Percentiles rank a stretch among this genome's conserved stretches.
These are phyloP conservation scores for Rhodomyrtus psidioides DNA, from an alignment of 441 rosid genomes.

Conservation along the genomic window DNA sequence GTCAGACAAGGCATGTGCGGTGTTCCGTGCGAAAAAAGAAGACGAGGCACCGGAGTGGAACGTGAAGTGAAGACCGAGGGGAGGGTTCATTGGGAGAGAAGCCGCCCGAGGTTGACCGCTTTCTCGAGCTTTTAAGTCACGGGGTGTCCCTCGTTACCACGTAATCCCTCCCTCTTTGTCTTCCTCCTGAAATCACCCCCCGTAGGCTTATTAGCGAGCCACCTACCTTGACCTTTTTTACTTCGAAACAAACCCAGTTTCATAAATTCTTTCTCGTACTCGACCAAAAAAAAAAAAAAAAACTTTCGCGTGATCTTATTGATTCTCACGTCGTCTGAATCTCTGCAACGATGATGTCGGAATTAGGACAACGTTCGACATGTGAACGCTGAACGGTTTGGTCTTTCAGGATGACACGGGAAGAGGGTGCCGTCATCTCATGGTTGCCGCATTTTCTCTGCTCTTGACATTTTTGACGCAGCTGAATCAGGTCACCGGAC, in stretches of 20 bases:
- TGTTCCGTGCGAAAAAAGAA: not conserved
- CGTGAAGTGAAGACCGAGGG: not conserved
- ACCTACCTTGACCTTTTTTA: not conserved
- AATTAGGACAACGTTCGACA: not conserved
- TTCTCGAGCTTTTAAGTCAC: not conserved
- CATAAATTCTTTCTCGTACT: not conserved
- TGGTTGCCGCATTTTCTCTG: not conserved
- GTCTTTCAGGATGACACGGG: not conserved
- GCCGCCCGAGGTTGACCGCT: not conserved
- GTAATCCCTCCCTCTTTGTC: not conserved
- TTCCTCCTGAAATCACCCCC: not conserved
- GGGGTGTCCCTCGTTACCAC: not conserved
- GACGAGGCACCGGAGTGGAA: not conserved
- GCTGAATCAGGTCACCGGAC: too few species aligned
- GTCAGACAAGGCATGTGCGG: not conserved
- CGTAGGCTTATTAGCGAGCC: not conserved
- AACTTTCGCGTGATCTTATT: not conserved
- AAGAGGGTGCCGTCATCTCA: not conserved
- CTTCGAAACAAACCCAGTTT: too few species aligned
- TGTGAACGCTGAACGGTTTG: accelerated
- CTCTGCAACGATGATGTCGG: not conserved
- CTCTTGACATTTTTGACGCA: not conserved
- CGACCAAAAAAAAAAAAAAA: too few species aligned
- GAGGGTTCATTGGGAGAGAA: not conserved
- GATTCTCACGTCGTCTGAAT: too few species aligned